phyloP scores from a whole-genome alignment of 164 flowering plant genomes.

The Paratinospora sagittata region DNA sequence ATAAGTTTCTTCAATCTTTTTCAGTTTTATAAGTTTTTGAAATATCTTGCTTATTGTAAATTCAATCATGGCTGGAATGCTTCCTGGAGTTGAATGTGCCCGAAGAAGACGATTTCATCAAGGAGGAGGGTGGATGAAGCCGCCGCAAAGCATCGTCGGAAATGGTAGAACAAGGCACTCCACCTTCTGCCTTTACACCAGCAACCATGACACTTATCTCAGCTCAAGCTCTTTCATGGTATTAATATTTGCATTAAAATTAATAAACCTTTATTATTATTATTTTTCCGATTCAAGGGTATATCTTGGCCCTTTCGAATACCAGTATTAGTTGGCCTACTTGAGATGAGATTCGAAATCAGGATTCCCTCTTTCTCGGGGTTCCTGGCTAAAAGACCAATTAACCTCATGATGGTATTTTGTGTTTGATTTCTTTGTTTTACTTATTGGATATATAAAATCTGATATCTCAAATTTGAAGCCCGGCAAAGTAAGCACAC shows the following conservation, averaged over 20 bases:
- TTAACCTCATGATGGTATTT: no score
- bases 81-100: constrained; percentile 72
- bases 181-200: constrained; percentile 29
- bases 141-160: constrained; percentile 8
- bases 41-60: no score
- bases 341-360: no score
- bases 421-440: no score
- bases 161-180: constrained; percentile 30
- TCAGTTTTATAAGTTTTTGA: no score
- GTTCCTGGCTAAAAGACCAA: no score
- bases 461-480: neutral
- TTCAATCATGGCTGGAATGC: constrained; percentile 60
- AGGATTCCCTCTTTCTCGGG: no score
- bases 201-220: constrained; percentile 28
- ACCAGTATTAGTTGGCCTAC: no score
- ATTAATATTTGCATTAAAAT: neutral
- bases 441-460: neutral
- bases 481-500: neutral
- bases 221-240: constrained; percentile 29
- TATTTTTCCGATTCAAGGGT: no score
- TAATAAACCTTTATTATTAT: neutral
- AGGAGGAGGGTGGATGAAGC: constrained; percentile 21
- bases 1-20: no score
- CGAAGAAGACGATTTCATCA: constrained; percentile 53
- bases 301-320: no score